Base-by-base conservation (phyloP, 768 basidiomycete species). In the Leucosporidium yakuticum region DNA sequence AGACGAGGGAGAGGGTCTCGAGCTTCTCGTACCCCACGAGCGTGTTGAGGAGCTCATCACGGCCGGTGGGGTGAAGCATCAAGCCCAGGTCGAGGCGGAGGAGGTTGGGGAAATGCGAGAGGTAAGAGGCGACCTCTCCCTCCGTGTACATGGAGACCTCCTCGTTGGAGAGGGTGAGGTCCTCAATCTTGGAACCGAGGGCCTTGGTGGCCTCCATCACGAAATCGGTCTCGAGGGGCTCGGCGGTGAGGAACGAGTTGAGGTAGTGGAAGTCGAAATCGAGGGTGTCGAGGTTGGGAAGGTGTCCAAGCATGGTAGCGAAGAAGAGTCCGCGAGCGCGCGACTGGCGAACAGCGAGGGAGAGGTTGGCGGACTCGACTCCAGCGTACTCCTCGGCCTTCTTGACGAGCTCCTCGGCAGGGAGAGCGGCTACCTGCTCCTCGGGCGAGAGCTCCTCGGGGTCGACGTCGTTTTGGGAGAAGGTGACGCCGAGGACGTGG, bases 1-100 rank as follows among this genome's bases (percentile, higher is more conserved):
- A 6, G 29, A 50, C 64, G 39, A 65, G 51, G 36, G 25, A 25
- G 51, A 65, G 64, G n/a, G 59, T 59, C 44, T 60, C 58, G 39
- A 65, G 59, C 32, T 51, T 9, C 29, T 15, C 21, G 17, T 32
- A 31, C 15, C 32, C 31, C 2, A n/a, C 32, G 32, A 57, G 32
- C 7, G 56, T n/a, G 1, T 20, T 1, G 32, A 57, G 19, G 20
- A 57, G 56, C 14, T 23, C 15, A 8, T 19, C 36, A 15, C 56
- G 32, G 21, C 56, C 56, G 15, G 31, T 36, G 6, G 56, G 19
- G 3, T 9, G 20, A 7, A 32, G 32, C 4, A 36, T 29, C 19
- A 36, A 19, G 11, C 23, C 27, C 29, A 65, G 14, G 20, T 60
- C 64, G 59, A 65, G 64, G 19, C 34, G 25, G 3, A 23, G 9